Conservation (phyloP, 345 rosid species). For the Eutrema yunnanense region DNA sequence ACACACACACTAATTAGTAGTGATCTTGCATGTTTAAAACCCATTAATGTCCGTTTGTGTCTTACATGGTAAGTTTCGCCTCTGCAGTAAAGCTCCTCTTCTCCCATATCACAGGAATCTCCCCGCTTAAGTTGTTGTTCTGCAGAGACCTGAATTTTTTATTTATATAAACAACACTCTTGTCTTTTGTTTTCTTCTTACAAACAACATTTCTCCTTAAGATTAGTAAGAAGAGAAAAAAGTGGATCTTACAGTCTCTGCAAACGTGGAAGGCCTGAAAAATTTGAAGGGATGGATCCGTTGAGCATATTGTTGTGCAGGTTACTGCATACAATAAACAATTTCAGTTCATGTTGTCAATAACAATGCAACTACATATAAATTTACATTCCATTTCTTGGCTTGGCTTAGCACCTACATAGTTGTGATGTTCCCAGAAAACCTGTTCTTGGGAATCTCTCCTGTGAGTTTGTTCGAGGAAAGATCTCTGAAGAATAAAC, state of each 20-base stretch:
- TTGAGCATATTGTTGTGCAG: slow-evolving; percentile 45
- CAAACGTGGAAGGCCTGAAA: slow-evolving; percentile 47
- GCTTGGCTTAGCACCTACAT: slow-evolving; percentile 27
- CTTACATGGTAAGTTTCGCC: slow-evolving; percentile 37
- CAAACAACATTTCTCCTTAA: not conserved
- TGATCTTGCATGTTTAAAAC: not conserved
- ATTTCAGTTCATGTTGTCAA: not conserved
- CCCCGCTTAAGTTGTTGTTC: slow-evolving; percentile 40
- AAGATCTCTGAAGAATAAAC: slow-evolving; percentile 37
- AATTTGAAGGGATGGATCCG: slow-evolving; percentile 49
- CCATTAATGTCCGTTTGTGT: not conserved
- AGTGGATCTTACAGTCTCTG: slow-evolving; percentile 46
- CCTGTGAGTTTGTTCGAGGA: slow-evolving; percentile 41
- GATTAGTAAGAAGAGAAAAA: not conserved
- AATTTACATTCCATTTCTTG: not conserved
- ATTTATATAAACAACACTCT: not conserved
- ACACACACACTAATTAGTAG: too few relatives aligned
- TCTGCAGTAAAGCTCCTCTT: slow-evolving; percentile 12
- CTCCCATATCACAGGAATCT: slow-evolving; percentile 46
- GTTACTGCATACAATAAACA: slow-evolving; percentile 35
- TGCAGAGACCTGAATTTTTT: slow-evolving; percentile 33
- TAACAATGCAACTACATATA: not conserved
- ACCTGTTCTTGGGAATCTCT: slow-evolving; percentile 42
- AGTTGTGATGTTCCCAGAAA: slow-evolving; percentile 38
- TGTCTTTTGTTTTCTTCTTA: not conserved